These are phyloP conservation scores for Biscogniauxia mediterranea DNA, from an alignment of 2,329 filamentous ascomycete genomes.

Conservation along the genomic window DNA sequence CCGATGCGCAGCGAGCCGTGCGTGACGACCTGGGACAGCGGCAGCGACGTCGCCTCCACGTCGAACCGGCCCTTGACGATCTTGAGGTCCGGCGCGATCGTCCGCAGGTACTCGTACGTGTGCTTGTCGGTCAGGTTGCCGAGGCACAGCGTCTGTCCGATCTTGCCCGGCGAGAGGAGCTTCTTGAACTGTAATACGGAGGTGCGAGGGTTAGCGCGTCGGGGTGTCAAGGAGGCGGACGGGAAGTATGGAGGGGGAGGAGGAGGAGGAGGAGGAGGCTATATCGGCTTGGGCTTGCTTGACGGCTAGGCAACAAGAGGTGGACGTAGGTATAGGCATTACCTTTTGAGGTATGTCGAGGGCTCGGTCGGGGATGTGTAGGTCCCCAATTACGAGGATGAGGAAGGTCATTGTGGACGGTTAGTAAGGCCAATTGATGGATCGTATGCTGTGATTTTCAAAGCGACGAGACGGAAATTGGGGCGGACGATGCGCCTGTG, in stretches of 20 bases:
- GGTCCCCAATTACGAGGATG: conserved; percentile 87
- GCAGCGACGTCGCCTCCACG: conserved; percentile 64
- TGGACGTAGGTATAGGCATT: conserved; percentile 17
- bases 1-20: conserved; percentile 65
- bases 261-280: too few relatives aligned
- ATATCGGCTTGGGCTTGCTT: neutral
- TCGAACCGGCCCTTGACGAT: conserved; percentile 68
- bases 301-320: neutral
- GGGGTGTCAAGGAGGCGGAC: conserved; percentile 4
- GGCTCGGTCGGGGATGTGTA: conserved; percentile 90
- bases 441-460: neutral
- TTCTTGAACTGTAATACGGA: conserved; percentile 70
- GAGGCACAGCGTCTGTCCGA: conserved; percentile 76
- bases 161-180: conserved; percentile 79
- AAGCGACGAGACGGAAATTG: neutral
- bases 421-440: neutral
- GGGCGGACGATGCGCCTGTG: neutral
- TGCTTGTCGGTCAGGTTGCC: conserved; percentile 78
- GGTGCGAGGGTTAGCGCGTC: conserved; percentile 8
- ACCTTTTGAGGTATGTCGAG: conserved; percentile 91
- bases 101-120: conserved; percentile 77
- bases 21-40: conserved; percentile 63
- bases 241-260: conserved; percentile 5
- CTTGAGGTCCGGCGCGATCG: conserved; percentile 70
- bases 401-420: conserved; percentile 73